phyloP scores from a whole-genome alignment of 805 yeast genomes.

The Candida chauliodis region DNA sequence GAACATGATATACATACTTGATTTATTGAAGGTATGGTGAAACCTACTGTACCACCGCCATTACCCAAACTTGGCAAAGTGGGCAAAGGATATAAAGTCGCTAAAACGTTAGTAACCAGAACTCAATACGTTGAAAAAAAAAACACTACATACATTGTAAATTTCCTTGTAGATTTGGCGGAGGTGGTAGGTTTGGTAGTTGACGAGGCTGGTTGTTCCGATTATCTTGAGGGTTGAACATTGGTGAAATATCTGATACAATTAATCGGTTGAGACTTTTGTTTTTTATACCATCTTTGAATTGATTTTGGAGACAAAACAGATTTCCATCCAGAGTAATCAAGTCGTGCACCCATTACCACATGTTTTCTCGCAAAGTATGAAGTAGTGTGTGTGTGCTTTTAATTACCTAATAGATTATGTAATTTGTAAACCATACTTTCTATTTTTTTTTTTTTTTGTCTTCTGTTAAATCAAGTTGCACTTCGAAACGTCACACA shows the following conservation, averaged over 20 bases:
- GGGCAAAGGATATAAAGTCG: slow-evolving; percentile 45
- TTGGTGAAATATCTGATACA: background rate
- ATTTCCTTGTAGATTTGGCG: slow-evolving; percentile 42
- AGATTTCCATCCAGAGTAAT: too few relatives aligned
- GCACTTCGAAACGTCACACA: too few relatives aligned
- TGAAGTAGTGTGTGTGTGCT: too few relatives aligned
- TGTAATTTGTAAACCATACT: too few relatives aligned
- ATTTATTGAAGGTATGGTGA: slow-evolving; percentile 47
- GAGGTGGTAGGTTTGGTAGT: slow-evolving; percentile 61
- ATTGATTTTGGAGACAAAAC: too few relatives aligned
- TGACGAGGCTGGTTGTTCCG: slow-evolving; percentile 40
- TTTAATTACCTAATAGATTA: too few relatives aligned
- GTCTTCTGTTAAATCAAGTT: too few relatives aligned
- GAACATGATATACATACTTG: slow-evolving; percentile 14
- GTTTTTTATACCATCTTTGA: slow-evolving; percentile 4
- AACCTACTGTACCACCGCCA: slow-evolving; percentile 35
- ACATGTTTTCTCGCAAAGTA: too few relatives aligned
- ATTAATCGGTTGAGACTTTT: background rate
- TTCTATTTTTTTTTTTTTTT: too few relatives aligned
- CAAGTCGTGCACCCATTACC: too few relatives aligned
- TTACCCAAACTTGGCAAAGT: slow-evolving; percentile 48
- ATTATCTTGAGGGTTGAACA: slow-evolving; percentile 26
- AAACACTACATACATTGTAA: slow-evolving; percentile 42
- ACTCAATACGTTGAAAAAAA: too few relatives aligned
- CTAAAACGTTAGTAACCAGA: slow-evolving; percentile 3